These are phyloP conservation scores for Oldenlandia corymbosa DNA, from an alignment of 257 asterid species.

Conservation along the genomic window DNA sequence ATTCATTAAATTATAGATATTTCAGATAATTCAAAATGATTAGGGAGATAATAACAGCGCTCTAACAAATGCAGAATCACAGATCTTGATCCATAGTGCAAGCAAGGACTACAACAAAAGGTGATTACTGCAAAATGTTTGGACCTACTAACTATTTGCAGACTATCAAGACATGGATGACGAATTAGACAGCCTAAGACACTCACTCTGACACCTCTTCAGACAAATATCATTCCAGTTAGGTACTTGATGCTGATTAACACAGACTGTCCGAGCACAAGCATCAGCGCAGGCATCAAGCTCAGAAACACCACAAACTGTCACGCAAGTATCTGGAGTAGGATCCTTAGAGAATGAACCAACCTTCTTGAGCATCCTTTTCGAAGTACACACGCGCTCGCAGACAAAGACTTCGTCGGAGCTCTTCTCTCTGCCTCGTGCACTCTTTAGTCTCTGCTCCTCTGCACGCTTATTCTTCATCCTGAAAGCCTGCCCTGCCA, in stretches of 20 bases:
- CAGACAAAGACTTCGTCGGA: constrained; percentile 82
- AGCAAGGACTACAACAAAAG: not conserved
- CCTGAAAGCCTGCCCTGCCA: constrained; percentile 81
- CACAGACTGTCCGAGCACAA: constrained; percentile 88
- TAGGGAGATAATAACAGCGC: not conserved
- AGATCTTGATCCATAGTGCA: not conserved
- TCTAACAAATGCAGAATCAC: not conserved
- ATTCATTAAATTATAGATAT: not conserved
- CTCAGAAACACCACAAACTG: constrained; percentile 95
- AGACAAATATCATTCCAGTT: constrained; percentile 95
- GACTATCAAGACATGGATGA: constrained; percentile 29
- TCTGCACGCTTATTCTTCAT: constrained; percentile 63
- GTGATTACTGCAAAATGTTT: constrained; percentile 8
- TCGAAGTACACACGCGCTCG: constrained; percentile 92
- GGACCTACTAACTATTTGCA: not conserved
- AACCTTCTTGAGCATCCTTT: constrained; percentile 92
- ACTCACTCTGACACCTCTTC: constrained; percentile 84
- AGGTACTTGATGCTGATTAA: constrained; percentile 93
- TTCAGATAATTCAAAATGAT: not conserved
- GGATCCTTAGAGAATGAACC: constrained; percentile 97
- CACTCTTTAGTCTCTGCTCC: constrained; percentile 69
- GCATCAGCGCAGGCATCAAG: constrained; percentile 97
- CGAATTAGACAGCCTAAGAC: constrained; percentile 60
- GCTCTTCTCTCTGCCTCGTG: constrained; percentile 80
- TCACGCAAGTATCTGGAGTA: constrained; percentile 80